Evolutionary conservation across 306 rosid genomes (phyloP), one percentile per base, ranked within the genome.

Genomic region (Abrus pulchellus): DNA sequence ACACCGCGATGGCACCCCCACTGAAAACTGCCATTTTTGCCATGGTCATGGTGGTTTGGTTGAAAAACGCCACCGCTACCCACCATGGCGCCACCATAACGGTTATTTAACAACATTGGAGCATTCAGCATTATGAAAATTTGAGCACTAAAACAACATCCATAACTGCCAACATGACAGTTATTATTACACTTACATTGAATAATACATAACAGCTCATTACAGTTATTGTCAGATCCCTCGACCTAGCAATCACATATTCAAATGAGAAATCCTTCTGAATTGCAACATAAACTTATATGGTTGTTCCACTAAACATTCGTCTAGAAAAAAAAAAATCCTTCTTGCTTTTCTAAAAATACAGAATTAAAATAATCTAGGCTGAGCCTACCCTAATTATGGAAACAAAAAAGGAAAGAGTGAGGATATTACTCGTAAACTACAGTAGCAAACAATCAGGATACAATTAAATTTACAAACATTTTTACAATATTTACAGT

Each of bases 231-330:
- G 9, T 56, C 6, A 5, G n/a, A 4, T 60, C 43, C 27, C n/a
- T 7, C 43, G 32, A 68, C n/a, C 56, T 60, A 6, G 72, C 77
- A 70, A 60, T 61, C 27, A 11, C 20, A 60, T n/a, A 60, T 70
- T 57, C 56, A 70, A 30, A 52, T 29, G 57, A 48, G 63, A 45
- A 60, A 59, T 29, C 56, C 59, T 54, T 71, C 55, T 47, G 27
- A 61, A 71, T 50, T 28, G 73, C 20, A 61, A 45, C 56, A 38
- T 33, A 50, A 44, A 61, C 30, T 10, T 34, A 48, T 27, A 34
- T 20, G 20, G 20, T 20, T 20, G 20, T 20, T 20, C 20, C 20
- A 20, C 20, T 20, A 20, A 20, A 20, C 20, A 20, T 20, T 20
- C 20, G 20, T 32, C 29, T 11, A 60, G 66, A 32, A 30, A 60